Conservation (phyloP, 805 yeast genomes). For the Kodamaea fukazawae region DNA sequence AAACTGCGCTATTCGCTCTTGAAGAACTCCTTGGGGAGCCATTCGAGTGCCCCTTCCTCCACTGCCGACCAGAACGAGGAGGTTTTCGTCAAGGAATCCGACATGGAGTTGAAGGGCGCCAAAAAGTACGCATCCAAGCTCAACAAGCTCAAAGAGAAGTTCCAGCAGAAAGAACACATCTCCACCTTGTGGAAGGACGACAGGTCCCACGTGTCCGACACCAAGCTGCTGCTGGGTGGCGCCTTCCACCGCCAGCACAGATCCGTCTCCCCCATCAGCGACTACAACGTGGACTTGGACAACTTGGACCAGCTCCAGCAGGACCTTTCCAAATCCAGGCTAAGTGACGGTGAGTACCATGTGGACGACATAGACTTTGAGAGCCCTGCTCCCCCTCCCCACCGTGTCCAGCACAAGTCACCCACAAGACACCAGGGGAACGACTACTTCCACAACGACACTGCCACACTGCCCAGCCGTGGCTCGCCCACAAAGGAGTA, state of each 20-base stretch:
- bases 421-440: too few species aligned
- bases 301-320: constrained; percentile 10
- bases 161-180: constrained; percentile 35
- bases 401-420: background rate
- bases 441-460: background rate
- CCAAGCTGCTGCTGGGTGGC: background rate
- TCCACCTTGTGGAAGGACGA: constrained; percentile 22
- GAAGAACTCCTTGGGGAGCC: constrained; percentile 6
- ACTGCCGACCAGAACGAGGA: constrained; percentile 4
- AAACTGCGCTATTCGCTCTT: background rate
- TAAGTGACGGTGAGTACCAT: constrained; percentile 8
- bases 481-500: background rate
- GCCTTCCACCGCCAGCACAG: constrained; percentile 4
- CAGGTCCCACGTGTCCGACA: constrained; percentile 3
- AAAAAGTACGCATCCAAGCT: constrained; percentile 27
- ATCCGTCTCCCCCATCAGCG: constrained; percentile 21
- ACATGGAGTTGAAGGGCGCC: constrained; percentile 15
- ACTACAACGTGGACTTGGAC: constrained; percentile 13
- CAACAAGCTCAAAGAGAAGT: constrained; percentile 30
- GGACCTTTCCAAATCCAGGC: constrained; percentile 3
- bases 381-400: constrained; percentile 28
- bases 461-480: background rate
- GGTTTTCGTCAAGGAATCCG: constrained; percentile 12
- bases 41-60: constrained; percentile 8
- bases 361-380: constrained; percentile 13